These are phyloP conservation scores for Arthroderma sp. DNA, from an alignment of 2,329 filamentous ascomycete species.

Conservation along the genomic window DNA sequence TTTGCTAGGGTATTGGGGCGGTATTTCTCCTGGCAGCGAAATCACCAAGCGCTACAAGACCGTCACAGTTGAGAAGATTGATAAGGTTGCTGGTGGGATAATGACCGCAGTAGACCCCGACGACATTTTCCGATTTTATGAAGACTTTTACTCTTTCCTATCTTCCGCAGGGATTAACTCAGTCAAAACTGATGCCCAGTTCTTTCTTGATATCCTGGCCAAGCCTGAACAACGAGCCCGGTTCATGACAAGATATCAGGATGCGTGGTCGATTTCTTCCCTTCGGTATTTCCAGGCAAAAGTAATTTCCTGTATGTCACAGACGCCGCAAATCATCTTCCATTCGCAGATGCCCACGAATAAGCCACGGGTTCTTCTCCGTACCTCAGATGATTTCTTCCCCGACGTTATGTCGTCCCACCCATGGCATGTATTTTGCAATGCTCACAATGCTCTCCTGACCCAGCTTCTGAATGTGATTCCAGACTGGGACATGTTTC, in stretches of 20 bases:
- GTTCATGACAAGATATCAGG: conserved; percentile 64
- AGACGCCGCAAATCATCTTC: conserved; percentile 74
- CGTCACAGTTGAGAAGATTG: conserved; percentile 41
- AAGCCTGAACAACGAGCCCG: conserved; percentile 56
- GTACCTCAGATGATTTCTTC: conserved; percentile 86
- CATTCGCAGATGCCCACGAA: conserved; percentile 68
- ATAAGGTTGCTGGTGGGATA: conserved; percentile 44
- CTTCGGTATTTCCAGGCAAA: conserved; percentile 65
- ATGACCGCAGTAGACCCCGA: conserved; percentile 62
- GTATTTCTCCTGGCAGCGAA: conserved; percentile 60
- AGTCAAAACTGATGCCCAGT: conserved; percentile 90
- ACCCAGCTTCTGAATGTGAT: conserved; percentile 75
- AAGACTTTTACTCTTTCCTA: conserved; percentile 84
- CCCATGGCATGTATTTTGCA: conserved; percentile 89
- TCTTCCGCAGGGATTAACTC: conserved; percentile 60
- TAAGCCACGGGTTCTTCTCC: conserved; percentile 57
- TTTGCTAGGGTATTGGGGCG: conserved; percentile 78
- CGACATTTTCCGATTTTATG: conserved; percentile 65
- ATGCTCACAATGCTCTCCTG: conserved; percentile 76
- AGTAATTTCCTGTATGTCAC: conserved; percentile 89
- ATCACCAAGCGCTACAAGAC: conserved; percentile 72
- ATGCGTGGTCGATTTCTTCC: conserved; percentile 69
- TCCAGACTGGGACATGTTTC: conserved; percentile 73
- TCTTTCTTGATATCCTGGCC: conserved; percentile 65
- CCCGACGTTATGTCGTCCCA: conserved; percentile 69